Evolutionary conservation across 192 early-diverging fungal genomes (phyloP).

Genomic region (Coemansia javaensis): DNA sequence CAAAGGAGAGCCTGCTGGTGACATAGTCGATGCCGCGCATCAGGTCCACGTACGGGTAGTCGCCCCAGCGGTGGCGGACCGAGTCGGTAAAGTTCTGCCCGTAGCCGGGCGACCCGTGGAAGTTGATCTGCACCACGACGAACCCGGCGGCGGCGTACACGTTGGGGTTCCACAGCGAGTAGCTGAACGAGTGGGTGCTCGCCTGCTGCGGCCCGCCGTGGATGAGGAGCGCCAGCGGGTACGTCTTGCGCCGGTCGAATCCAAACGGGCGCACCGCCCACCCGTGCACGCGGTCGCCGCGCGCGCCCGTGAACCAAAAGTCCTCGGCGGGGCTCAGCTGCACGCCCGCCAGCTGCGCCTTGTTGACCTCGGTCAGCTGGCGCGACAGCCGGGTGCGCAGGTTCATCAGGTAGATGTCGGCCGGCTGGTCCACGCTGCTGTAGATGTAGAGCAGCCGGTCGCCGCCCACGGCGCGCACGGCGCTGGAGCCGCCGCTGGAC

Average conservation of each 20-base stretch:
- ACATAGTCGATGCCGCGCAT: slow-evolving; percentile 66
- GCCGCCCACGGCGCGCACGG: slow-evolving; percentile 12
- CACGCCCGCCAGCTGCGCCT: slow-evolving; percentile 29
- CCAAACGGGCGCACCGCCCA: slow-evolving; percentile 61
- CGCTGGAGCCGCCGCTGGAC: slow-evolving; percentile 10
- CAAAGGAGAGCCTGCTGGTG: slow-evolving; percentile 42
- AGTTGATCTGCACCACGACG: slow-evolving; percentile 65
- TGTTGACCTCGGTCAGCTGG: slow-evolving; percentile 50
- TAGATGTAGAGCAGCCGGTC: slow-evolving; percentile 38
- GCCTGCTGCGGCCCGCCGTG: slow-evolving; percentile 80
- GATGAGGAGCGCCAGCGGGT: slow-evolving; percentile 72
- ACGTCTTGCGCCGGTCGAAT: slow-evolving; percentile 55
- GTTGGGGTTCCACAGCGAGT: slow-evolving; percentile 67
- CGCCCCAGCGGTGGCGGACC: slow-evolving; percentile 71
- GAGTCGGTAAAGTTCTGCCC: slow-evolving; percentile 72
- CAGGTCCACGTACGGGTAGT: slow-evolving; percentile 67
- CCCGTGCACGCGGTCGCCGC: slow-evolving; percentile 45
- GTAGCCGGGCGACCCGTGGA: slow-evolving; percentile 75
- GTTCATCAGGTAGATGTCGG: slow-evolving; percentile 35
- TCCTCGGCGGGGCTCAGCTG: slow-evolving; percentile 57
- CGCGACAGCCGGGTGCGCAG: slow-evolving; percentile 7
- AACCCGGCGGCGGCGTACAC: slow-evolving; percentile 71
- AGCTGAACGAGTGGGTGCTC: slow-evolving; percentile 56
- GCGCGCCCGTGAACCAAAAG: slow-evolving; percentile 64
- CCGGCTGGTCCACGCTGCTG: slow-evolving; percentile 39